Evolutionary conservation across 305 asterid species (phyloP).

Genomic region (Striga hermonthica): DNA sequence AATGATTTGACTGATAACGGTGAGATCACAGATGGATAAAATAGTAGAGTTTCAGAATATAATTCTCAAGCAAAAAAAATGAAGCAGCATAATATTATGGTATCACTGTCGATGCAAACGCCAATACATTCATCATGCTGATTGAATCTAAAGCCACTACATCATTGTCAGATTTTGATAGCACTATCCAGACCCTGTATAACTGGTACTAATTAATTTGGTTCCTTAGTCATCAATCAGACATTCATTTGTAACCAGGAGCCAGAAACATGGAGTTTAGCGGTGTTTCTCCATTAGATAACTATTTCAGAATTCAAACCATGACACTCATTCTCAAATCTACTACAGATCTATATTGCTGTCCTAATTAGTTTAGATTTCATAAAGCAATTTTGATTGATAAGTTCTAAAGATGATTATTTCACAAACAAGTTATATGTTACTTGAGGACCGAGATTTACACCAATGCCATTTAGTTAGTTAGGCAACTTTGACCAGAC

Average conservation of each 20-base stretch:
- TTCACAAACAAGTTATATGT: conserved; percentile 3
- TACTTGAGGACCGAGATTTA: conserved; percentile 20
- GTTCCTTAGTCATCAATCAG: conserved; percentile 16
- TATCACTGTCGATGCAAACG: conserved; percentile 12
- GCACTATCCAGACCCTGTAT: conserved; percentile 1
- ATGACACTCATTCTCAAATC: conserved; percentile 10
- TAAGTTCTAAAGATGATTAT: conserved; percentile 13
- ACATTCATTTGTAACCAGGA: background rate
- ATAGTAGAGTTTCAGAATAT: conserved; percentile 24
- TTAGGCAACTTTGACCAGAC: conserved; percentile 8
- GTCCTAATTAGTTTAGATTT: conserved; percentile 11
- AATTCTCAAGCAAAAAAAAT: conserved; percentile 27
- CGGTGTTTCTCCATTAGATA: background rate
- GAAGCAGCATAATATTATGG: conserved; percentile 9
- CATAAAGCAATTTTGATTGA: conserved; percentile 1
- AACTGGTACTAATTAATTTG: conserved; percentile 13
- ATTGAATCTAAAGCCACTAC: conserved; percentile 25
- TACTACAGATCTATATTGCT: conserved; percentile 4
- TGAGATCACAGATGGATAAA: conserved; percentile 12
- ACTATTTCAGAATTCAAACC: conserved; percentile 11
- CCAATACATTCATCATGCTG: conserved; percentile 20
- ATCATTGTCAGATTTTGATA: conserved; percentile 27
- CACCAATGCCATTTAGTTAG: conserved; percentile 20
- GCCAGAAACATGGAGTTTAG: background rate
- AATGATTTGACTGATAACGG: conserved; percentile 13